Evolutionary conservation across 345 rosid genomes (phyloP).

Genomic region (Tarenaya hassleriana): DNA sequence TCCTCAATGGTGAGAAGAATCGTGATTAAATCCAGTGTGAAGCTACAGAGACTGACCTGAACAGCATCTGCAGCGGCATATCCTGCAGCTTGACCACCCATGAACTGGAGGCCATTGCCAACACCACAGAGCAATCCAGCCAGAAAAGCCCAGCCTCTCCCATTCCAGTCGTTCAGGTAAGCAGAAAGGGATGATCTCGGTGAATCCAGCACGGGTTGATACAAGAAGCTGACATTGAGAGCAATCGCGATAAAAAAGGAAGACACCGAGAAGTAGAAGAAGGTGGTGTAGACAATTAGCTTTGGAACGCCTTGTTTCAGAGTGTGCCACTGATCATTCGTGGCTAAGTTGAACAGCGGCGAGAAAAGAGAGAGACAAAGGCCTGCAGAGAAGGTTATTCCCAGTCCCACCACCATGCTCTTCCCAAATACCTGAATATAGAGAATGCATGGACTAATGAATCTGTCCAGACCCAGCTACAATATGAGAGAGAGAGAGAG

Average conservation of each 20-base stretch:
- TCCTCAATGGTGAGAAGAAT: no score
- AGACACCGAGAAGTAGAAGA: constrained; percentile 64
- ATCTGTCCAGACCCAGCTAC: background rate
- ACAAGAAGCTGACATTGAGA: constrained; percentile 49
- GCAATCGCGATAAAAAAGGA: constrained; percentile 49
- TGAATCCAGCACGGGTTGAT: constrained; percentile 43
- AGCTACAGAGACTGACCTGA: constrained; percentile 39
- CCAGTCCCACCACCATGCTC: constrained; percentile 49
- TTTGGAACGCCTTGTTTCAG: constrained; percentile 61
- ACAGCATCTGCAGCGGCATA: constrained; percentile 73
- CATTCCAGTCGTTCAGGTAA: constrained; percentile 64
- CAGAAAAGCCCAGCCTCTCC: constrained; percentile 65
- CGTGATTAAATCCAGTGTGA: no score
- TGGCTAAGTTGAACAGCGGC: constrained; percentile 76
- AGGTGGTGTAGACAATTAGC: constrained; percentile 62
- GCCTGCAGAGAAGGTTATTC: constrained; percentile 60
- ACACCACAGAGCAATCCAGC: constrained; percentile 76
- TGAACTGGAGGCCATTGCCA: constrained; percentile 72
- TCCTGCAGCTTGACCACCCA: constrained; percentile 72
- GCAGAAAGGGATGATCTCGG: constrained; percentile 53
- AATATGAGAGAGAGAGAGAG: no score
- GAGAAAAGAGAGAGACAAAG: constrained; percentile 72
- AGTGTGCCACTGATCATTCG: constrained; percentile 77
- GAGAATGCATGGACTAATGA: constrained; percentile 4
- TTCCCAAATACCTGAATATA: constrained; percentile 61